Evolutionary conservation across 129 eudicot species (phyloP).

Genomic region (Centrapalus pauciflorus): DNA sequence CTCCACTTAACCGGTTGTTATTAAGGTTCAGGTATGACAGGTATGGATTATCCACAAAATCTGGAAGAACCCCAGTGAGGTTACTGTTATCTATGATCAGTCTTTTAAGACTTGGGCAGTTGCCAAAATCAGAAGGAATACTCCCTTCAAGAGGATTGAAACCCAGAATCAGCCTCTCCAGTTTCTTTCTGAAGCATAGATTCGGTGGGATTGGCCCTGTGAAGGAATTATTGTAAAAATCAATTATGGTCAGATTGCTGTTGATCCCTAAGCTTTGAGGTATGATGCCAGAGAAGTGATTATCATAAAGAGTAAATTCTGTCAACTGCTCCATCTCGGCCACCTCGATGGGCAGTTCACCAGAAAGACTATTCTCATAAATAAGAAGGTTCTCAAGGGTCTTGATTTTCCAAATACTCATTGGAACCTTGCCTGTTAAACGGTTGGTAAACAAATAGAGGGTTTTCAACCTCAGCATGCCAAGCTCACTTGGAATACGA

Average conservation of each 20-base stretch:
- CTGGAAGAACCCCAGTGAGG: slow-evolving; percentile 66
- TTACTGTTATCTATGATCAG: slow-evolving; percentile 45
- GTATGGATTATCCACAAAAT: slow-evolving; percentile 40
- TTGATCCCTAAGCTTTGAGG: slow-evolving; percentile 74
- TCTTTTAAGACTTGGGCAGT: slow-evolving; percentile 53
- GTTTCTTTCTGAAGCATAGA: slow-evolving; percentile 55
- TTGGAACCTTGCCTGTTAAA: slow-evolving; percentile 69
- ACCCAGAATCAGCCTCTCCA: slow-evolving; percentile 50
- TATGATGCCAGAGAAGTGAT: slow-evolving; percentile 59
- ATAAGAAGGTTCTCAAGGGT: slow-evolving; percentile 51
- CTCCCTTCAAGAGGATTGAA: slow-evolving; percentile 52
- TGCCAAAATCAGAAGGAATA: slow-evolving; percentile 55
- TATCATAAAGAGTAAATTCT: slow-evolving; percentile 44
- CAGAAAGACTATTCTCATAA: slow-evolving; percentile 52
- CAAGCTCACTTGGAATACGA: slow-evolving; percentile 60
- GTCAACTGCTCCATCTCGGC: slow-evolving; percentile 39
- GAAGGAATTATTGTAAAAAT: slow-evolving; percentile 61
- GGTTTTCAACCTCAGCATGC: slow-evolving; percentile 32
- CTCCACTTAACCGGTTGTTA: slow-evolving; percentile 47
- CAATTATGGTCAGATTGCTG: slow-evolving; percentile 45
- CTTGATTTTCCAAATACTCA: slow-evolving; percentile 52
- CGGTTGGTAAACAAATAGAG: slow-evolving; percentile 51
- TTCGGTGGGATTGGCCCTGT: slow-evolving; percentile 72
- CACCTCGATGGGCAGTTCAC: slow-evolving; percentile 58
- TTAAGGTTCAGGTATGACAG: slow-evolving; percentile 45